Conservation (phyloP, 2,329 filamentous ascomycete genomes). For the Aureobasidium subglaciale region DNA sequence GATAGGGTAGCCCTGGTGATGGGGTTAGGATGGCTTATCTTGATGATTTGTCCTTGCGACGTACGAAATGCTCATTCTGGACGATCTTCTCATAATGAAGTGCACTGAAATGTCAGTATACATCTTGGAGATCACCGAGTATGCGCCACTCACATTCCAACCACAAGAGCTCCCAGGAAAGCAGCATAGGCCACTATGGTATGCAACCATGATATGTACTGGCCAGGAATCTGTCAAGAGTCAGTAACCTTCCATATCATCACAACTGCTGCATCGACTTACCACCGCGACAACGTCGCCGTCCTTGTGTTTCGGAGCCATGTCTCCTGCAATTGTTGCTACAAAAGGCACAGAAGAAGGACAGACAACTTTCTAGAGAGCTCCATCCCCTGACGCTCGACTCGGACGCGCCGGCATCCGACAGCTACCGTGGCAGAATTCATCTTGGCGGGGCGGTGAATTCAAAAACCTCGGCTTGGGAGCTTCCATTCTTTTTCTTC, state of each 20-base stretch:
- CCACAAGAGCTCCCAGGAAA: conserved; percentile 76
- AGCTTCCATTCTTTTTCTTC: conserved; percentile 2
- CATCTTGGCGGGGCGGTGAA: not conserved
- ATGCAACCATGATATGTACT: conserved; percentile 86
- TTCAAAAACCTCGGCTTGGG: not conserved
- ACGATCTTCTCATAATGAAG: conserved; percentile 97
- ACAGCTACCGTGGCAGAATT: not conserved
- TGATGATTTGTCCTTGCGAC: conserved; percentile 20
- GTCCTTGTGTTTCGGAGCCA: conserved; percentile 57
- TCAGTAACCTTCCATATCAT: not conserved
- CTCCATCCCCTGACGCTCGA: conserved; percentile 5
- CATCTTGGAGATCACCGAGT: not conserved
- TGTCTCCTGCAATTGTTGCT: conserved; percentile 25
- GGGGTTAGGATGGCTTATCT: conserved; percentile 14
- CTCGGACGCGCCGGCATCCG: not conserved
- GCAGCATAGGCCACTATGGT: conserved; percentile 77
- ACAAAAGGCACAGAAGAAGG: not conserved
- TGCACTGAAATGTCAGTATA: conserved; percentile 36
- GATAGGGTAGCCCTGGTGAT: conserved; percentile 53
- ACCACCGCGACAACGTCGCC: conserved; percentile 56
- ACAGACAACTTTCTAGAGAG: not conserved
- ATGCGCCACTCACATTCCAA: conserved; percentile 49
- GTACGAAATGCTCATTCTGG: conserved; percentile 81
- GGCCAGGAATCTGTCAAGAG: conserved; percentile 61
- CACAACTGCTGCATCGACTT: conserved; percentile 22